A percentile compares a stretch with the other conserved stretches of the same genome.
Evolutionary conservation across 2,329 filamentous ascomycete genomes (phyloP).

Genomic region (Aureobasidium pullulans): DNA sequence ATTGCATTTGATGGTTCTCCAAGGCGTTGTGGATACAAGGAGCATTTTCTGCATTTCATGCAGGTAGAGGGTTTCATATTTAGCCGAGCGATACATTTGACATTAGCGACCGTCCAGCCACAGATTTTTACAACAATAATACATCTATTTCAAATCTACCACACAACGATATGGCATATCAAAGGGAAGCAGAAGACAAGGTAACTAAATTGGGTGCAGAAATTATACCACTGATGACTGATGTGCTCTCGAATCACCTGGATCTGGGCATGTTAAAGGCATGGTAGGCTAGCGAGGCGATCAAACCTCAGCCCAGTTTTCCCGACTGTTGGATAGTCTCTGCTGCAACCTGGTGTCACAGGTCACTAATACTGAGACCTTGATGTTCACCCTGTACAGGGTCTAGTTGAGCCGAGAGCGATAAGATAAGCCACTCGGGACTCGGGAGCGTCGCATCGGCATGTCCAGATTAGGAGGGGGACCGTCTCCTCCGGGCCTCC

Average conservation of each 20-base stretch:
- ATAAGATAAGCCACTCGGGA: conserved; percentile 7
- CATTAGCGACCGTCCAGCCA: not conserved
- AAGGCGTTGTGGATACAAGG: not conserved
- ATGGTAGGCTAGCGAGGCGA: no score
- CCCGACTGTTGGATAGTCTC: no score
- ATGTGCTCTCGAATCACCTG: no score
- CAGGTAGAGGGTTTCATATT: conserved; percentile 1
- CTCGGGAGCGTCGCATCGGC: not conserved
- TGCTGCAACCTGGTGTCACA: not conserved
- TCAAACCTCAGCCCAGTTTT: no score
- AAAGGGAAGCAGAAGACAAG: not conserved
- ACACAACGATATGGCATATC: no score
- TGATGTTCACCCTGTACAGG: not conserved
- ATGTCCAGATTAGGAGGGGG: not conserved
- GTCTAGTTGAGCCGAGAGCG: not conserved
- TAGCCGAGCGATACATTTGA: not conserved
- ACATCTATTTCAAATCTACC: not conserved
- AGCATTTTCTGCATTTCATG: not conserved
- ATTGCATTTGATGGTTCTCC: not conserved
- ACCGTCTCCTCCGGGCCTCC: not conserved
- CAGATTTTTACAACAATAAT: not conserved
- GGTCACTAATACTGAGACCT: not conserved
- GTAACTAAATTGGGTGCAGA: no score
- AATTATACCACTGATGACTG: no score
- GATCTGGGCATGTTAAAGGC: no score